A percentile compares a stretch with the other conserved stretches of the same genome.
phyloP scores from a whole-genome alignment of 2,329 filamentous ascomycete species.

The Chrysoporthe austroafricana region DNA sequence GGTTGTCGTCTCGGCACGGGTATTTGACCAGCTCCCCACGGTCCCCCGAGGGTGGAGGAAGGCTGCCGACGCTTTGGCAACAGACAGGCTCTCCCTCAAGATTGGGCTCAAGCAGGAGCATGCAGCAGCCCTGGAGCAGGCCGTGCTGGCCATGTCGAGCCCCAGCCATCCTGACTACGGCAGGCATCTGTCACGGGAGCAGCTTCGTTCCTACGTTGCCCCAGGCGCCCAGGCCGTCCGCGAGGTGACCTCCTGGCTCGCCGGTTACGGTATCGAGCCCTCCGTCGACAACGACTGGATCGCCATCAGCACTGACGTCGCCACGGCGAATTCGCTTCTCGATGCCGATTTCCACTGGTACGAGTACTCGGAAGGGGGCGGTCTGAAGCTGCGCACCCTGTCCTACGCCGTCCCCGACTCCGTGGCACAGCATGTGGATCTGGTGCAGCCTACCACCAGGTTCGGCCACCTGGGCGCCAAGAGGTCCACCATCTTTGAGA shows the following conservation, averaged over 20 bases:
- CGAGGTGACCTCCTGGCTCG: constrained; percentile 60
- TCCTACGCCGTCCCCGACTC: constrained; percentile 65
- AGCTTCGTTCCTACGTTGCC: constrained; percentile 58
- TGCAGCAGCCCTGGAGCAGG: constrained; percentile 57
- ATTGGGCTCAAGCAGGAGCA: constrained; percentile 55
- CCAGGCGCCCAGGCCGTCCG: constrained; percentile 52
- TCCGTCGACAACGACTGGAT: constrained; percentile 64
- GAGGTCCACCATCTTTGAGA: constrained; percentile 44
- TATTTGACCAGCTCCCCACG: constrained; percentile 42
- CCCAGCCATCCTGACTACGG: constrained; percentile 64
- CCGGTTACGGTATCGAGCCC: constrained; percentile 49
- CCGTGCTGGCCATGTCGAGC: constrained; percentile 63
- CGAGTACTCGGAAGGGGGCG: constrained; percentile 46
- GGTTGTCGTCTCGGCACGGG: constrained; percentile 36
- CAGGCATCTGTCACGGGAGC: constrained; percentile 62
- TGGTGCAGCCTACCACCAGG: constrained; percentile 68
- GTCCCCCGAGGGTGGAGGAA: constrained; percentile 46
- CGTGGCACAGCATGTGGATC: constrained; percentile 58
- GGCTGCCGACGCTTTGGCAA: constrained; percentile 39
- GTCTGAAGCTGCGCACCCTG: constrained; percentile 53
- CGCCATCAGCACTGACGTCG: constrained; percentile 57
- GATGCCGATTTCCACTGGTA: constrained; percentile 62
- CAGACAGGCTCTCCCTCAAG: constrained; percentile 50
- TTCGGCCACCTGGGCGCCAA: constrained; percentile 57
- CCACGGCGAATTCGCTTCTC: constrained; percentile 58